These are phyloP conservation scores for Talaromyces nanjingensis DNA, from an alignment of 495 filamentous ascomycete genomes.

Conservation along the genomic window DNA sequence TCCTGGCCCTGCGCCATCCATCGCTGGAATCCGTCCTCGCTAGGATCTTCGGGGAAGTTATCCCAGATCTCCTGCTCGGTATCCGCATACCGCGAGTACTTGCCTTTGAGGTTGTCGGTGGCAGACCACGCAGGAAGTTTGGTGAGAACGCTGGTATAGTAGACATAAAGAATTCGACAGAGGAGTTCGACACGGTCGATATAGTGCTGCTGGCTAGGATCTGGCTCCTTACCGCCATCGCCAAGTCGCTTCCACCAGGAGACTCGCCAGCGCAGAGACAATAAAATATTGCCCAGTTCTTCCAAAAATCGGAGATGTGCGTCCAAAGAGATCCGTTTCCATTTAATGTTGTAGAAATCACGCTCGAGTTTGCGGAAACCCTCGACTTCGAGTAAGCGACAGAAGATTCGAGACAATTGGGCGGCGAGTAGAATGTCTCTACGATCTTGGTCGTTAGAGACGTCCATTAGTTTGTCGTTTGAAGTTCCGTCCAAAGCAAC, in stretches of 20 bases:
- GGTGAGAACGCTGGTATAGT: slow-evolving; percentile 41
- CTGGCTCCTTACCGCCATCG: slow-evolving; percentile 35
- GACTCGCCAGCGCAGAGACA: slow-evolving; percentile 42
- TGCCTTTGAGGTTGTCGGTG: slow-evolving; percentile 33
- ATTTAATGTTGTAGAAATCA: slow-evolving; percentile 45
- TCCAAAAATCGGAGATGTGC: slow-evolving; percentile 35
- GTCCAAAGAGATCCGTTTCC: slow-evolving; percentile 42
- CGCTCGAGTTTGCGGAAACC: slow-evolving; percentile 43
- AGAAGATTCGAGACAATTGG: slow-evolving; percentile 42
- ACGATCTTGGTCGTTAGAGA: slow-evolving; percentile 30
- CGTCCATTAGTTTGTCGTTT: slow-evolving; percentile 36
- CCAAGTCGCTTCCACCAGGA: slow-evolving; percentile 45
- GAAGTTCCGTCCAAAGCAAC: slow-evolving; percentile 26
- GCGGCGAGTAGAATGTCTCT: slow-evolving; percentile 40
- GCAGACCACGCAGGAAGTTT: slow-evolving; percentile 41
- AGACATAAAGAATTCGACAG: slow-evolving; percentile 43
- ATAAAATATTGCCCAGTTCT: slow-evolving; percentile 39
- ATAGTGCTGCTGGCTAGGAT: slow-evolving; percentile 38
- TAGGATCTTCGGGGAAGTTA: slow-evolving; percentile 36
- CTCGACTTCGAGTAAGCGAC: slow-evolving; percentile 45
- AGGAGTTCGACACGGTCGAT: slow-evolving; percentile 41
- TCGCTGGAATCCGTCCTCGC: slow-evolving; percentile 33
- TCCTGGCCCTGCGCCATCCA: slow-evolving; percentile 38
- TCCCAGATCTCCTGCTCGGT: slow-evolving; percentile 37
- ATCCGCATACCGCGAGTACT: slow-evolving; percentile 40